phyloP scores from a whole-genome alignment of 495 filamentous ascomycete genomes.

The Penicillium steckii region DNA sequence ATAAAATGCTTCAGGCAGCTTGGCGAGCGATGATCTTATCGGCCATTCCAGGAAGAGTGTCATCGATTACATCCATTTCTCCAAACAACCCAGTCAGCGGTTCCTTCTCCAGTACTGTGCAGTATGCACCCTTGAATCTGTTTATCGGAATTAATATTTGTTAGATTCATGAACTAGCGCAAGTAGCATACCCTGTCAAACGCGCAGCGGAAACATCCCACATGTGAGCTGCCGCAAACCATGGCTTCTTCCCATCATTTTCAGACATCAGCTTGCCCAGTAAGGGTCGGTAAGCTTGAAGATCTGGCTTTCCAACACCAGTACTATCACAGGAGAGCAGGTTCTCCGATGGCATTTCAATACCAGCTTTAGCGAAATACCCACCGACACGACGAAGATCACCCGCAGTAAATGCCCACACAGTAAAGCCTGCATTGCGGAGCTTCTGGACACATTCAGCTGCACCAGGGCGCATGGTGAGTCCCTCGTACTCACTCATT shows the following conservation, averaged over 20 bases:
- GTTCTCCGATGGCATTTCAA: slow-evolving; percentile 36
- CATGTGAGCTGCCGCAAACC: slow-evolving; percentile 41
- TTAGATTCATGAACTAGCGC: not conserved
- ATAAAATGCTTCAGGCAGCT: slow-evolving; percentile 4
- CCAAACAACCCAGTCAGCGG: slow-evolving; percentile 33
- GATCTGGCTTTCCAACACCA: slow-evolving; percentile 34
- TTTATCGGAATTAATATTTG: not conserved
- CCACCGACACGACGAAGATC: slow-evolving; percentile 34
- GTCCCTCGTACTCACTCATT: slow-evolving; percentile 24
- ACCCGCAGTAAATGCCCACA: slow-evolving; percentile 44
- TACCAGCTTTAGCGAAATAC: slow-evolving; percentile 34
- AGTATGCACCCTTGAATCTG: slow-evolving; percentile 39
- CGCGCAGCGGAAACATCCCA: slow-evolving; percentile 39
- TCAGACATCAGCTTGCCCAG: slow-evolving; percentile 22
- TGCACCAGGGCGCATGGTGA: slow-evolving; percentile 30
- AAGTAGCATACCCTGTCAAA: slow-evolving; percentile 23
- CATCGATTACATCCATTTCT: slow-evolving; percentile 40
- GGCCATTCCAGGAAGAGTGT: slow-evolving; percentile 38
- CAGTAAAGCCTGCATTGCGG: slow-evolving; percentile 36
- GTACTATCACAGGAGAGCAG: slow-evolving; percentile 30
- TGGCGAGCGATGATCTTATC: slow-evolving; percentile 34
- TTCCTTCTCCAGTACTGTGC: slow-evolving; percentile 35
- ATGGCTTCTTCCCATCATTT: slow-evolving; percentile 22
- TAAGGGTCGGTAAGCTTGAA: slow-evolving; percentile 26
- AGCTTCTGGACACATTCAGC: slow-evolving; percentile 36